Percentiles rank a stretch among this genome's conserved stretches.
Evolutionary conservation across 306 rosid species (phyloP).

Genomic region (Herpetospermum pedunculosum): DNA sequence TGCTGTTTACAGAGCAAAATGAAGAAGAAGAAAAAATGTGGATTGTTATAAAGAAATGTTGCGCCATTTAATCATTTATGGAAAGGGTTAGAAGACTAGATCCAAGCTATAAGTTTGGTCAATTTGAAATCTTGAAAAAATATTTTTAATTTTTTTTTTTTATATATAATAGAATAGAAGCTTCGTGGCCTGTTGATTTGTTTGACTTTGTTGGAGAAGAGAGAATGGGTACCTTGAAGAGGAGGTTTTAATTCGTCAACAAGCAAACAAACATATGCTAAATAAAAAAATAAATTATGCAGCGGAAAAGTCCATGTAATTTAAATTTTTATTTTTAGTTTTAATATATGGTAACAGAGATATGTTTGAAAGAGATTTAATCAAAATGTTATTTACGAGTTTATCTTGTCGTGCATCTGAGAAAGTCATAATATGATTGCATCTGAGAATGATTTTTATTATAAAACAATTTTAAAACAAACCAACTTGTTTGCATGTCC

Average conservation of each 20-base stretch:
- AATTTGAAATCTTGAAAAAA: slow-evolving; percentile 22
- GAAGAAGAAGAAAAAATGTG: slow-evolving; percentile 1
- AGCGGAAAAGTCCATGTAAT: background rate
- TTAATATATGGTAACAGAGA: background rate
- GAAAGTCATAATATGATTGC: background rate
- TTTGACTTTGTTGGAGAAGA: background rate
- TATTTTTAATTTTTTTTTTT: background rate
- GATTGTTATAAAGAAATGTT: slow-evolving; percentile 2
- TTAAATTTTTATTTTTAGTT: background rate
- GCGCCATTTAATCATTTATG: background rate
- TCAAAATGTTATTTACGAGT: background rate
- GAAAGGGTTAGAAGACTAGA: slow-evolving; percentile 18
- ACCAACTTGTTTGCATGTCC: background rate
- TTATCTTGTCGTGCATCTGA: background rate
- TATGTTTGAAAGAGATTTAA: background rate
- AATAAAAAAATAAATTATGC: background rate
- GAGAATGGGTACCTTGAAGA: background rate
- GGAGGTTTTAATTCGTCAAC: background rate
- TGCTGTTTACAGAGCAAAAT: background rate
- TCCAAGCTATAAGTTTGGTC: slow-evolving; percentile 27
- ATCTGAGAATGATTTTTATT: background rate
- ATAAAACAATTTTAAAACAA: background rate
- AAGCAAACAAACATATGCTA: background rate
- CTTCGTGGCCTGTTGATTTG: background rate
- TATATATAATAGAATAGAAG: background rate